Evolutionary conservation across 495 filamentous ascomycete genomes (phyloP).

Genomic region (Massariosphaeria phaeospora): DNA sequence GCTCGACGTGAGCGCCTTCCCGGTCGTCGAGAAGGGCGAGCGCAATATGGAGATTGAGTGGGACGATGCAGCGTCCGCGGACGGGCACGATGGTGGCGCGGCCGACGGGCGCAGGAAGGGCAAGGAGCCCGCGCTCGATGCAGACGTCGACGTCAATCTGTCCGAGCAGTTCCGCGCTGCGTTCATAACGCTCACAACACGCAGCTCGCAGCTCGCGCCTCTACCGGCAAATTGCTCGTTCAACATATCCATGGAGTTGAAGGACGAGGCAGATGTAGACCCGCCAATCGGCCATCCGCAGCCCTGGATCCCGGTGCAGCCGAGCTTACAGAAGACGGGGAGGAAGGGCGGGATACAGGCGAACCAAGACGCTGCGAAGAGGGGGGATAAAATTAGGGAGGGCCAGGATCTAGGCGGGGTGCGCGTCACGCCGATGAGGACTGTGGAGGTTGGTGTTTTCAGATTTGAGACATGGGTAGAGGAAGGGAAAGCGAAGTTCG

Average conservation of each 20-base stretch:
- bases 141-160: constrained; percentile 46
- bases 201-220: constrained; percentile 56
- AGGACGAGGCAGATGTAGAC: constrained; percentile 56
- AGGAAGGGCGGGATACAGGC: constrained; percentile 22
- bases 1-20: constrained; percentile 76
- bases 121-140: constrained; percentile 32
- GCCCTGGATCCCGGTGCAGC: constrained; percentile 60
- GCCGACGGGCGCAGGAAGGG: constrained; percentile 35
- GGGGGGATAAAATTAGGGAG: constrained; percentile 38
- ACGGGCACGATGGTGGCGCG: constrained; percentile 14
- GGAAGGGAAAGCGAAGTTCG: constrained; percentile 44
- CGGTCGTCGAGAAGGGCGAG: constrained; percentile 51
- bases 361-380: constrained; percentile 23
- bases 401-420: constrained; percentile 35
- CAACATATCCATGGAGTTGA: constrained; percentile 80
- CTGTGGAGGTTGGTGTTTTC: constrained; percentile 59
- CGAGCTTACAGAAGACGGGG: constrained; percentile 39
- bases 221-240: constrained; percentile 75
- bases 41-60: constrained; percentile 41
- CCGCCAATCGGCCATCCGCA: constrained; percentile 73
- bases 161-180: constrained; percentile 67
- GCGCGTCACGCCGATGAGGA: constrained; percentile 52
- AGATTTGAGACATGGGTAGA: constrained; percentile 67
- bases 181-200: constrained; percentile 48
- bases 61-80: constrained; percentile 48